These are phyloP conservation scores for Microascus cirrosus DNA, from an alignment of 2,329 filamentous ascomycete species.

Conservation along the genomic window DNA sequence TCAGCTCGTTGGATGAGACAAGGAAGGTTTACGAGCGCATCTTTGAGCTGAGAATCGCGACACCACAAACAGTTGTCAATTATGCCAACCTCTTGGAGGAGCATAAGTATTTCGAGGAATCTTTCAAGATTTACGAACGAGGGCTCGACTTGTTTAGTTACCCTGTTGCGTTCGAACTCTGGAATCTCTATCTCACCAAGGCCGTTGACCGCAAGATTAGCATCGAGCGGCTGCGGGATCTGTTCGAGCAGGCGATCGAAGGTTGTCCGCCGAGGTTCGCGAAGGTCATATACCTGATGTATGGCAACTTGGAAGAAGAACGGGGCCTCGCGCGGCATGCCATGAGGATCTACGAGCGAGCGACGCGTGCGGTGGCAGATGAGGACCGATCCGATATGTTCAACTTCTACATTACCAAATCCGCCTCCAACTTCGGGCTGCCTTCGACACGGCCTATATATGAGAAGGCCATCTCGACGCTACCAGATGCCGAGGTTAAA, in stretches of 20 bases:
- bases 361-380: conserved; percentile 86
- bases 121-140: conserved; percentile 94
- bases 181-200: conserved; percentile 97
- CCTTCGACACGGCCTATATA: conserved; percentile 93
- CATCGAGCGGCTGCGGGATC: conserved; percentile 84
- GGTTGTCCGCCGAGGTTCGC: conserved; percentile 92
- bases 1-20: conserved; percentile 82
- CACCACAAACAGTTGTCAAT: conserved; percentile 96
- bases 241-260: conserved; percentile 95
- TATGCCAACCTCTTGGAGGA: conserved; percentile 94
- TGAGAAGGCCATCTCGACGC: conserved; percentile 85
- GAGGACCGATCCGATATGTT: conserved; percentile 97
- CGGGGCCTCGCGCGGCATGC: conserved; percentile 87
- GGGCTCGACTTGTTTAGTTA: conserved; percentile 98
- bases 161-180: conserved; percentile 93
- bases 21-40: conserved; percentile 93
- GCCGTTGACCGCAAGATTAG: conserved; percentile 92
- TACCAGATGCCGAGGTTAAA: conserved; percentile 85
- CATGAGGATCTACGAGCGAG: conserved; percentile 98
- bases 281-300: conserved; percentile 95
- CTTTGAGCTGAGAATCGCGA: conserved; percentile 95
- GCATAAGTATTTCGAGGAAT: conserved; percentile 90
- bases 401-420: conserved; percentile 98
- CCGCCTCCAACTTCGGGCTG: conserved; percentile 92
- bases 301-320: conserved; percentile 93